phyloP scores from a whole-genome alignment of 2,329 filamentous ascomycete species.

The Cryphonectria carpinicola region DNA sequence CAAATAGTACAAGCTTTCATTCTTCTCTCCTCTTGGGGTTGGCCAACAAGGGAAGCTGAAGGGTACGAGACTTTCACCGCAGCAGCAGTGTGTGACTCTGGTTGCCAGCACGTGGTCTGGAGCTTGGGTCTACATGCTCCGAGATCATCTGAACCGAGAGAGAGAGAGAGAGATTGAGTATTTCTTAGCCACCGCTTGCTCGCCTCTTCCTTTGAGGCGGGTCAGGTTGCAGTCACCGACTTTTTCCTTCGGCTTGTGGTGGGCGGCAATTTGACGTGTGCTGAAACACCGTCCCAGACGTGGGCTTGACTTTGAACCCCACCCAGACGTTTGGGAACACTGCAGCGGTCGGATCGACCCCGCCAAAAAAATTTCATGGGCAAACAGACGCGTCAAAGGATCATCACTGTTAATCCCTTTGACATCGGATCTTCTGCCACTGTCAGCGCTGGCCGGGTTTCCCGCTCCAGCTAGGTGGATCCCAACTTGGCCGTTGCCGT shows the following conservation, averaged over 20 bases:
- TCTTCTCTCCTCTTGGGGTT: background rate
- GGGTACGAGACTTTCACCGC: background rate
- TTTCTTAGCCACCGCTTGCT: constrained; percentile 3
- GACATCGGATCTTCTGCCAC: constrained; percentile 3
- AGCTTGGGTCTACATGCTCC: constrained; percentile 8
- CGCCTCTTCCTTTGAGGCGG: constrained; percentile 9
- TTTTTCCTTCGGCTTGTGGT: background rate
- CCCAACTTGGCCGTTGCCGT: background rate
- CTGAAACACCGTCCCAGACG: constrained; percentile 45
- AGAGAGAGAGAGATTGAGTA: constrained; percentile 3
- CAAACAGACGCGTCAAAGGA: constrained; percentile 19
- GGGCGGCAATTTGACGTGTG: constrained; percentile 18
- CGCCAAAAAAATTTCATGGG: constrained; percentile 12
- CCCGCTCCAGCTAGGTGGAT: background rate
- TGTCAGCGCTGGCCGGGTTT: background rate
- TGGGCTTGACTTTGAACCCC: constrained; percentile 34
- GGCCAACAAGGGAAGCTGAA: background rate
- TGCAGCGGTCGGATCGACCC: constrained; percentile 27
- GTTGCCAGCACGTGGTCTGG: constrained; percentile 12
- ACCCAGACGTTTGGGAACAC: constrained; percentile 36
- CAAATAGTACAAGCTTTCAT: constrained; percentile 1
- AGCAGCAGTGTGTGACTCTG: background rate
- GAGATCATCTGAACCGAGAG: constrained; percentile 7
- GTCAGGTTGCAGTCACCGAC: constrained; percentile 14
- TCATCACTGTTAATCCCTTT: background rate